Evolutionary conservation across 2,329 filamentous ascomycete genomes (phyloP), one percentile per base, ranked within the genome.

Genomic region (Aaosphaeria pasadenensis): DNA sequence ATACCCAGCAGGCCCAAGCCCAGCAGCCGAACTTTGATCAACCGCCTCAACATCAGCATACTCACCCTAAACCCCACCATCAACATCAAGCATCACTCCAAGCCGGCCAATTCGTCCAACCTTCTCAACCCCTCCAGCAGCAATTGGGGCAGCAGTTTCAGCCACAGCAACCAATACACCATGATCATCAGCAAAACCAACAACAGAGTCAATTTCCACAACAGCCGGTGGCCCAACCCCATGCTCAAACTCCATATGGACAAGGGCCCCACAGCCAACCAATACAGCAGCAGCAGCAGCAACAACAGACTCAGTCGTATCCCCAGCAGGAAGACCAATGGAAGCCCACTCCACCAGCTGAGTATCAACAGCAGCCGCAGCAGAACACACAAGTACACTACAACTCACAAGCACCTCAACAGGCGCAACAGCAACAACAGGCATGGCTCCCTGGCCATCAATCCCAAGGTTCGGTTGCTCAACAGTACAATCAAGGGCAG

Each of bases 371-470:
- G n/a, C 48, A 24, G 42, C 36, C 32, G 11, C 49, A 40, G 3
- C 55, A 52, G 17, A 46, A 51, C 39, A 47, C 13, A 7, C 50
- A 49, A 40, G 38, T n/a, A 11, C 54, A 59, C 35, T 52, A 46
- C 42, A 56, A 60, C 38, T 60, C 57, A 54, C 62, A 59, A 45
- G 28, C 42, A 5, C 51, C 52, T 32, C 47, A 57, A 30, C 50
- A 51, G n/a, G 38, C 38, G 9, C 24, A 30, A n/a, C 48, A 53
- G 39, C 49, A 51, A 40, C 43, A 47, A 17, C 39, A 24, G 13
- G 54, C 53, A 36, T 59, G 58, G 56, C 57, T 61, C 42, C 51
- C 57, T n/a, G 54, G 50, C 33, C 55, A 62, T 40, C 62, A 62
- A 39, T 30, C 54, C 24, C 61, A 64, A 44, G 46, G 41, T 6